A percentile compares a stretch with the other conserved stretches of the same genome.
These are phyloP conservation scores for Metschnikowia lochheadii DNA, from an alignment of 805 yeast genomes.

Conservation along the genomic window DNA sequence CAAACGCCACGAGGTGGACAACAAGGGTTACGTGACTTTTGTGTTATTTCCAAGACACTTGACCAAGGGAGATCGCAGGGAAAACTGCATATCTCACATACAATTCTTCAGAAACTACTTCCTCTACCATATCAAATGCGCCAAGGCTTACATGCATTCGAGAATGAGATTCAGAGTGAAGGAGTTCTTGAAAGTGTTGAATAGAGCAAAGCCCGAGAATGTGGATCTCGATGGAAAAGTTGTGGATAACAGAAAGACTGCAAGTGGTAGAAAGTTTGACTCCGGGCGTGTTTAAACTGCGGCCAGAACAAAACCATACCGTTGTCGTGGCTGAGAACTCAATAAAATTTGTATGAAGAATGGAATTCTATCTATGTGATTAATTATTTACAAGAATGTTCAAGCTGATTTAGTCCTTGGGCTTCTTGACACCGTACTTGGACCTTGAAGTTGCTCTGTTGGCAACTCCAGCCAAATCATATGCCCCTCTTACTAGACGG, in stretches of 20 bases:
- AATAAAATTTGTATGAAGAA: neutral
- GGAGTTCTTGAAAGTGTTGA: conserved; percentile 89
- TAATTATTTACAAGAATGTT: conserved; percentile 5
- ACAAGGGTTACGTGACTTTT: conserved; percentile 55
- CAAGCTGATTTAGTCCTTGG: conserved; percentile 31
- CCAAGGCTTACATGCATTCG: conserved; percentile 96
- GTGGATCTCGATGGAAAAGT: conserved; percentile 60
- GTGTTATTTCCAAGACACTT: conserved; percentile 82
- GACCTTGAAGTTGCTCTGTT: conserved; percentile 86
- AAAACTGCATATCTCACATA: conserved; percentile 86
- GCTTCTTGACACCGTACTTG: conserved; percentile 89
- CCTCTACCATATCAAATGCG: conserved; percentile 97
- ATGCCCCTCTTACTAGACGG: conserved; percentile 87
- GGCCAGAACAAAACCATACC: neutral
- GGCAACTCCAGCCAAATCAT: conserved; percentile 92
- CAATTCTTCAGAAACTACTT: conserved; percentile 92
- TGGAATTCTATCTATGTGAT: neutral
- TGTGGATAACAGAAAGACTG: conserved; percentile 57
- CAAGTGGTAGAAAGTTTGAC: conserved; percentile 66
- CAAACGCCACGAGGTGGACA: conserved; percentile 42
- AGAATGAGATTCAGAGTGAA: conserved; percentile 96
- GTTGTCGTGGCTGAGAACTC: neutral
- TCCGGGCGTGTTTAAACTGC: conserved; percentile 12
- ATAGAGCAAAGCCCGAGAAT: conserved; percentile 93
- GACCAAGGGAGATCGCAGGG: conserved; percentile 58